Base-by-base conservation (phyloP, 2,329 filamentous ascomycete genomes). In the Clarireedia homoeocarpa region DNA sequence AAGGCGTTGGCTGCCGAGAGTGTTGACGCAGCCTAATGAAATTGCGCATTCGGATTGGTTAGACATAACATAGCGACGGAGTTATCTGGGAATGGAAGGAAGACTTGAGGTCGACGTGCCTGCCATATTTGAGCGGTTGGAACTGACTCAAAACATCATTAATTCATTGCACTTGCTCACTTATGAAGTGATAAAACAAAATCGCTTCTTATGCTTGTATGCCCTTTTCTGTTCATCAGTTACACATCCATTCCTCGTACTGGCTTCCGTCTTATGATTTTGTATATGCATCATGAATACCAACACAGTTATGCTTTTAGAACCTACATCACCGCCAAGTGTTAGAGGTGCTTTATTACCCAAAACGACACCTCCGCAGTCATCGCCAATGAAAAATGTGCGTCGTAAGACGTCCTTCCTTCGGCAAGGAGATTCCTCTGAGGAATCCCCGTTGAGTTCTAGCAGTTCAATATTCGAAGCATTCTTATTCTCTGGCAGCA, bases 1-100 rank as follows among this genome's bases (percentile, higher is more conserved):
- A 83, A 78, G 64, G 88, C 85, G 12, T 74, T 91, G 57, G 82
- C 83, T 39, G 86, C 89, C 57, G 83, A 83, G 58, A 64, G 65
- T 5, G 48, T 67, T 46, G 66, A 68, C 46, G 52, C 59, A 47
- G 53, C 61, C 38, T 65, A 48, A 55, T 42, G 14, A 51, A 17
- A 23, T 12, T 52, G 42, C 24, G 46, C 12, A n/a, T 36, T 56
- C 17, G 24, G 30, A 4, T 39, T 27, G 9, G 42, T 23, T 47
- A 46, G 26, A 42, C 27, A 45, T 55, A 55, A 53, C 62, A 66
- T 65, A 68, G 64, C 65, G 62, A 59, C 51, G 64, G 66, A 59
- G 64, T 68, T 64, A 34, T 38, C 17, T 45, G 23, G 40, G 27
- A 54, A 50, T 20, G 60, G 57, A 51, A 55, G 50, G 56, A 58